Percentiles rank a stretch among this genome's conserved stretches.
Evolutionary conservation across 1,284 basidiomycete genomes (phyloP).

Genomic region (Gymnopus androsaceus): DNA sequence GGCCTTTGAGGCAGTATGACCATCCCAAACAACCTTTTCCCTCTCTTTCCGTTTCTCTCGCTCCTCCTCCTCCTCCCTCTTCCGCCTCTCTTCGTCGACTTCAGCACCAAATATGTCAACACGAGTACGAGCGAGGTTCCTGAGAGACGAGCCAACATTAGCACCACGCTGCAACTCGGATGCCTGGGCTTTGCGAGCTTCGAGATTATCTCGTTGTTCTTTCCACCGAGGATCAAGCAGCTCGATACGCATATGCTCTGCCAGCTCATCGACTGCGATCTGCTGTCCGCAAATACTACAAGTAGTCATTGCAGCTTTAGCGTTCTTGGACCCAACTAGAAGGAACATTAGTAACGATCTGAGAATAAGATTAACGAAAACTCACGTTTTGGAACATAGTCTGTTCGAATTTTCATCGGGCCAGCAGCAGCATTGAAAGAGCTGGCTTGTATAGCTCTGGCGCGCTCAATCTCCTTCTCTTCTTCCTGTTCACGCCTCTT

Average conservation of each 20-base stretch:
- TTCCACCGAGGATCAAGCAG: slow-evolving; percentile 97
- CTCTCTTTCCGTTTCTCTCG: slow-evolving; percentile 75
- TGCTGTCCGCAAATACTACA: slow-evolving; percentile 94
- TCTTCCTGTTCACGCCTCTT: slow-evolving; percentile 77
- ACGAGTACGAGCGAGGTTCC: slow-evolving; percentile 87
- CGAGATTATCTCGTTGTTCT: slow-evolving; percentile 85
- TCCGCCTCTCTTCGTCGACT: slow-evolving; percentile 84
- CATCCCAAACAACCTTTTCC: slow-evolving; percentile 95
- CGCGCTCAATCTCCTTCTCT: slow-evolving; percentile 74
- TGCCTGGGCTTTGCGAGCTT: slow-evolving; percentile 87
- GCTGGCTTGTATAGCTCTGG: slow-evolving; percentile 76
- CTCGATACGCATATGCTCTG: slow-evolving; percentile 99
- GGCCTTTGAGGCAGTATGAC: slow-evolving; percentile 88
- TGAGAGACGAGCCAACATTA: slow-evolving; percentile 89
- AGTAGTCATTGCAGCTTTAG: slow-evolving; percentile 74
- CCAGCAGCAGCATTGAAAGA: slow-evolving; percentile 68
- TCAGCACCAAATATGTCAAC: slow-evolving; percentile 94
- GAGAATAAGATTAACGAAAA: slow-evolving; percentile 14
- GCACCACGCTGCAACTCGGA: slow-evolving; percentile 88
- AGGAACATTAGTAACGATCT: not conserved
- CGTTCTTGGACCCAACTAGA: slow-evolving; percentile 69
- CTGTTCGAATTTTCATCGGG: slow-evolving; percentile 95
- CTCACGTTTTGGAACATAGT: slow-evolving; percentile 93
- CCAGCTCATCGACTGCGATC: slow-evolving; percentile 91
- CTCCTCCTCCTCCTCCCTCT: slow-evolving; percentile 84